Percentiles rank a stretch among this genome's conserved stretches.
These are phyloP conservation scores for Pestalotiopsis sp. DNA, from an alignment of 2,329 filamentous ascomycete genomes.

Conservation along the genomic window DNA sequence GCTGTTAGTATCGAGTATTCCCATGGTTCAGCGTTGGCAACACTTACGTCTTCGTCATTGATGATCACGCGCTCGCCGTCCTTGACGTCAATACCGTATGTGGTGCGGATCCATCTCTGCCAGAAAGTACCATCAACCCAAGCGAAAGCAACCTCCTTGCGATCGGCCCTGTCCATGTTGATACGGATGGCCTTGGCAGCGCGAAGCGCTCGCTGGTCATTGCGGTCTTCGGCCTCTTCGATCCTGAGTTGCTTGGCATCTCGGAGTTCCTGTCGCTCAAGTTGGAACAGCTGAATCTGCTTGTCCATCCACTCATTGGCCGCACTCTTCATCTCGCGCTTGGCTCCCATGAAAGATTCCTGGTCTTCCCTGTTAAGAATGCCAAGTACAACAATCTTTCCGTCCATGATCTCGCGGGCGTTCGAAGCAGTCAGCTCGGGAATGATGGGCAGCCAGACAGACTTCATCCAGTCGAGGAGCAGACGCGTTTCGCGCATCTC, in stretches of 20 bases:
- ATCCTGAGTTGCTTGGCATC: constrained; percentile 95
- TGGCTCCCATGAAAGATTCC: constrained; percentile 76
- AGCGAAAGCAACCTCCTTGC: constrained; percentile 89
- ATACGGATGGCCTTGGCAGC: constrained; percentile 90
- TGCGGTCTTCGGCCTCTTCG: constrained; percentile 92
- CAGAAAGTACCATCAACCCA: constrained; percentile 98
- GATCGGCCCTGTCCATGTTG: constrained; percentile 83
- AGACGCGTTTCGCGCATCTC: constrained; percentile 88
- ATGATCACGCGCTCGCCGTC: constrained; percentile 93
- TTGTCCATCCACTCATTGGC: constrained; percentile 98
- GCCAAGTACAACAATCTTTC: constrained; percentile 91
- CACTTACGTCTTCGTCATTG: constrained; percentile 92
- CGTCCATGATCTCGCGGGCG: constrained; percentile 91
- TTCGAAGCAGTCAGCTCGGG: constrained; percentile 91
- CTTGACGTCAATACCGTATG: constrained; percentile 86
- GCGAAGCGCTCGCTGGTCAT: constrained; percentile 83
- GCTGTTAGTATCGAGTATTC: background rate
- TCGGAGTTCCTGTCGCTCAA: constrained; percentile 88
- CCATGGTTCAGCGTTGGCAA: background rate
- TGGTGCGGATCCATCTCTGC: constrained; percentile 95
- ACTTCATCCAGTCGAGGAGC: constrained; percentile 91
- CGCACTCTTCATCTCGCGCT: constrained; percentile 91
- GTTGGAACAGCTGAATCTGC: constrained; percentile 86
- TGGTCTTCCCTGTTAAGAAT: constrained; percentile 80
- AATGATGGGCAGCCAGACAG: constrained; percentile 93